These are phyloP conservation scores for Termitomyces sp. DNA, from an alignment of 768 basidiomycete species.

Conservation along the genomic window DNA sequence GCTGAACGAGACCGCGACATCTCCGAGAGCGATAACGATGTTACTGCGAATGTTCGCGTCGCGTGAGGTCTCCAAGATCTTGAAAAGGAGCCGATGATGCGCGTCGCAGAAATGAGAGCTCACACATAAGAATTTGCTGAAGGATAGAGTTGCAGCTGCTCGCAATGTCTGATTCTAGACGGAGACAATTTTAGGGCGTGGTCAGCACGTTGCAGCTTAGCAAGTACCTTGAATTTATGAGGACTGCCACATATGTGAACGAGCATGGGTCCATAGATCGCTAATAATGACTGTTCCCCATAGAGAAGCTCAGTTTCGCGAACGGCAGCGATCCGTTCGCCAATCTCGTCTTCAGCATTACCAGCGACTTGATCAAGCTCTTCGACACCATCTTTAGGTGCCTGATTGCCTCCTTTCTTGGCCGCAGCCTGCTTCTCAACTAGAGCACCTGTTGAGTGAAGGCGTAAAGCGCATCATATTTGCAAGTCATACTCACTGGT, in stretches of 20 bases:
- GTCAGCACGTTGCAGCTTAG: neutral
- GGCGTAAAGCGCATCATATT: neutral
- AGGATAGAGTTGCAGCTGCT: constrained; percentile 79
- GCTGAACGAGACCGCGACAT: constrained; percentile 97
- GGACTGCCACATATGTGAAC: constrained; percentile 89
- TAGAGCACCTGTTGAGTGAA: constrained; percentile 14
- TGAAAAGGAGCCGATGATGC: constrained; percentile 85
- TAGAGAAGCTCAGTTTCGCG: constrained; percentile 87
- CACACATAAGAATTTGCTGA: constrained; percentile 96
- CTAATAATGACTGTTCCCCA: constrained; percentile 74
- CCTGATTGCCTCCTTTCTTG: constrained; percentile 24
- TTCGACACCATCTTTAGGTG: constrained; percentile 69
- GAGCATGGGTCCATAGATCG: constrained; percentile 84
- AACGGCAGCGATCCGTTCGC: constrained; percentile 79
- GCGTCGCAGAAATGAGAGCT: constrained; percentile 91
- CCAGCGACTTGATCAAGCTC: constrained; percentile 91
- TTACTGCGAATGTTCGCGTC: constrained; percentile 91
- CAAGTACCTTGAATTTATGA: constrained; percentile 78
- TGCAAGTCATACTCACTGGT: constrained; percentile 44
- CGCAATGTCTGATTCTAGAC: constrained; percentile 78
- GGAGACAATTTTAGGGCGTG: constrained; percentile 2
- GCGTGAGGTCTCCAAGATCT: constrained; percentile 85
- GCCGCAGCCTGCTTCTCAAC: constrained; percentile 55
- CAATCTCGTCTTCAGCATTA: constrained; percentile 97
- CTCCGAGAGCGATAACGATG: constrained; percentile 95